A percentile compares a stretch with the other conserved stretches of the same genome.
Evolutionary conservation across 2,329 filamentous ascomycete species (phyloP).

Genomic region (Talaromyces verruculosus): DNA sequence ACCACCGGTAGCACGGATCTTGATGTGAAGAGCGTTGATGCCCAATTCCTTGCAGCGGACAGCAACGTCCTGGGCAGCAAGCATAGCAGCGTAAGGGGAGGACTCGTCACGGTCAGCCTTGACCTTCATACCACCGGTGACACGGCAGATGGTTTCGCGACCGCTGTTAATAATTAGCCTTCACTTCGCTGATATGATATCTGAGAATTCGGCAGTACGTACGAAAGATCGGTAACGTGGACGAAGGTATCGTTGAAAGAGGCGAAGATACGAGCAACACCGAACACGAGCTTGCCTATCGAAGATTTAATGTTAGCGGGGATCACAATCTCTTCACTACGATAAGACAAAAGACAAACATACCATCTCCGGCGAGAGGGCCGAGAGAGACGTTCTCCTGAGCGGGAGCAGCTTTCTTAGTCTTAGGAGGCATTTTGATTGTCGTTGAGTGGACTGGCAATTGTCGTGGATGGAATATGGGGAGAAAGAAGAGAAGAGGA

Average conservation of each 20-base stretch:
- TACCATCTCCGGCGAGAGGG: constrained; percentile 93
- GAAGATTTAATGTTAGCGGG: constrained; percentile 13
- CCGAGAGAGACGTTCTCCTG: constrained; percentile 98
- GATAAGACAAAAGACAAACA: constrained; percentile 33
- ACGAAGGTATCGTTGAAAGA: constrained; percentile 94
- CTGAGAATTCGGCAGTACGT: constrained; percentile 38
- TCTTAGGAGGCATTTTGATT: constrained; percentile 87
- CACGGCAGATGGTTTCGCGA: constrained; percentile 99
- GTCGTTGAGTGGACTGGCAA: constrained; percentile 35
- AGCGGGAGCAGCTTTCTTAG: constrained; percentile 75
- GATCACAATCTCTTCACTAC: background rate
- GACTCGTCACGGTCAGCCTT: constrained; percentile 99
- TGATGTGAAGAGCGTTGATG: constrained; percentile 98
- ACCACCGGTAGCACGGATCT: constrained; percentile 99
- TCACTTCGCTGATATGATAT: background rate
- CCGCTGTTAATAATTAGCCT: constrained; percentile 72
- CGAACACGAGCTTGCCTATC: constrained; percentile 92
- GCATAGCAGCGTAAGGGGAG: constrained; percentile 99
- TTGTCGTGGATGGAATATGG: constrained; percentile 46
- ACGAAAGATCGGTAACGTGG: constrained; percentile 99
- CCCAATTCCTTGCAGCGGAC: constrained; percentile 81
- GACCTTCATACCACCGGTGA: constrained; percentile 99
- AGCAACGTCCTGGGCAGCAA: constrained; percentile 98
- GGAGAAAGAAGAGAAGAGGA: constrained; percentile 30
- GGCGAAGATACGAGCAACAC: constrained; percentile 96